Conservation (phyloP, 495 filamentous ascomycete species). For the Xylaria scruposa region DNA sequence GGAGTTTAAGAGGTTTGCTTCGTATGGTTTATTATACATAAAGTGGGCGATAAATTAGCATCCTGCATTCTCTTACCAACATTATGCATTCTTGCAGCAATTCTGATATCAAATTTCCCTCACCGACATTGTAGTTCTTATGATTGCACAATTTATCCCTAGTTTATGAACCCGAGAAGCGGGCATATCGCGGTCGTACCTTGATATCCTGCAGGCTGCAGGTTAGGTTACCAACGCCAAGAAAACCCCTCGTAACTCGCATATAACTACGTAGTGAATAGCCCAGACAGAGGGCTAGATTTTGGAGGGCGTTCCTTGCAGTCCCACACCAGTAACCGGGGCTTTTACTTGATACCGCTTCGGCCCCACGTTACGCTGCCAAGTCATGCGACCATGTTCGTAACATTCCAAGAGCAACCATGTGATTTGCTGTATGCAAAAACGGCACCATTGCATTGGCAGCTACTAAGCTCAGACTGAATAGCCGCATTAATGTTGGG, state of each 20-base stretch:
- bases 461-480: neutral
- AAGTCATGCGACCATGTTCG: neutral
- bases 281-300: neutral
- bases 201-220: constrained; percentile 1
- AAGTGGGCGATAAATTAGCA: neutral
- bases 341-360: constrained; percentile 9
- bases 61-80: neutral
- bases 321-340: neutral
- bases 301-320: neutral
- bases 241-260: neutral
- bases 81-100: neutral
- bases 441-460: neutral
- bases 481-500: neutral
- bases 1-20: neutral
- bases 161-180: neutral
- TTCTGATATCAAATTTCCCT: neutral
- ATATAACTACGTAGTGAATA: neutral
- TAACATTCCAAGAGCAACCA: neutral
- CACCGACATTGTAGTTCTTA: neutral
- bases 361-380: constrained; percentile 8
- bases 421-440: neutral
- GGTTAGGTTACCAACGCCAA: neutral
- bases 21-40: neutral
- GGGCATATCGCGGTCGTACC: constrained; percentile 17
- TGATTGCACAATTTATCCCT: neutral